Conservation (phyloP, 1,284 basidiomycete species). For the Irpex rosettiformis region DNA sequence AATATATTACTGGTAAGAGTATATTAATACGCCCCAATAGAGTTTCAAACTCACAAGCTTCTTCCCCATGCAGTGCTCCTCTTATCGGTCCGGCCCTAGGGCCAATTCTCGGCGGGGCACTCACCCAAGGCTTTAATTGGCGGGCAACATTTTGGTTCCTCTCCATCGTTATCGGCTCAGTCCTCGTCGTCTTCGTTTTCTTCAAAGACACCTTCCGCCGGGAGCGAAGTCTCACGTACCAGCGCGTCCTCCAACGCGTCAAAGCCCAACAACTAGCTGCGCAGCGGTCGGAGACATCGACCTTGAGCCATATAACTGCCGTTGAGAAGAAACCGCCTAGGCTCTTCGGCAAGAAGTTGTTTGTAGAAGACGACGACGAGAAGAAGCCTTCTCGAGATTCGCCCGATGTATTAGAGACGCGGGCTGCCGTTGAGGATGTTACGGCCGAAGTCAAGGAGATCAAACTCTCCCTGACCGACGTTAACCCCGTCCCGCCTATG, state of each 20-base stretch:
- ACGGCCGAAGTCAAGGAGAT: slow-evolving; percentile 33
- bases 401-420: neutral
- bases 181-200: slow-evolving; percentile 58
- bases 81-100: slow-evolving; percentile 59
- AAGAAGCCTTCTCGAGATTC: neutral
- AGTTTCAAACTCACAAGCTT: neutral
- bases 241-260: slow-evolving; percentile 40
- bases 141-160: slow-evolving; percentile 82
- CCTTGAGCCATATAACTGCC: slow-evolving; percentile 17
- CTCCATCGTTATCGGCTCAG: slow-evolving; percentile 55
- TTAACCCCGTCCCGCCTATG: slow-evolving; percentile 71
- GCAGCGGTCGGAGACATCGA: slow-evolving; percentile 6
- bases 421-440: neutral
- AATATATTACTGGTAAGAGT: slow-evolving; percentile 51
- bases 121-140: slow-evolving; percentile 73
- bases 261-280: slow-evolving; percentile 3
- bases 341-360: neutral
- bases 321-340: neutral
- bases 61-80: slow-evolving; percentile 23
- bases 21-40: neutral
- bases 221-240: slow-evolving; percentile 75
- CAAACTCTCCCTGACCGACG: slow-evolving; percentile 61
- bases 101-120: slow-evolving; percentile 67
- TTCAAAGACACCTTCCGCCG: slow-evolving; percentile 82
- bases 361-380: neutral